These are phyloP conservation scores for Gynochthodes officinalis DNA, from an alignment of 257 asterid species.

Conservation along the genomic window DNA sequence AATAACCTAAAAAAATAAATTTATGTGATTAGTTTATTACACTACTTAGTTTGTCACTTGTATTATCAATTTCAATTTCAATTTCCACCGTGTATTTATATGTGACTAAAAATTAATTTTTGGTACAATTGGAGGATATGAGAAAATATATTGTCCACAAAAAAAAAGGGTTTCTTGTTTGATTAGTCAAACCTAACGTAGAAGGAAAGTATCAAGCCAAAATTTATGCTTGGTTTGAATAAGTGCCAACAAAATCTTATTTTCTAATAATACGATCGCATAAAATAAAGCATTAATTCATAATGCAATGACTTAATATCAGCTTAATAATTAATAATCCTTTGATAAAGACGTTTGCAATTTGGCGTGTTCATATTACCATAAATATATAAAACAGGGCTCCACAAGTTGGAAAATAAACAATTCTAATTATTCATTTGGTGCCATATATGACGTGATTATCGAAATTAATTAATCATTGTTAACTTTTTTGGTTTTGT, in stretches of 20 bases:
- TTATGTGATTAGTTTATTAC: too few species aligned
- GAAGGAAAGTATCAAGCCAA: not conserved
- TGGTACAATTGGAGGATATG: too few species aligned
- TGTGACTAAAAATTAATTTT: too few species aligned
- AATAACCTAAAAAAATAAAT: too few species aligned
- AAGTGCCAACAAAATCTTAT: not conserved
- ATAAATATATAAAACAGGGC: not conserved
- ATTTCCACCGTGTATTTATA: too few species aligned
- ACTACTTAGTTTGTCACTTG: too few species aligned
- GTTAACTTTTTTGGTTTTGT: not conserved
- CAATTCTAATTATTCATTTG: not conserved
- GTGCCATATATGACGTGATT: not conserved
- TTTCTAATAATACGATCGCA: not conserved
- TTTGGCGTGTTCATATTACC: not conserved
- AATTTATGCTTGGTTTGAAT: not conserved
- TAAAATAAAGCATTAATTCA: not conserved
- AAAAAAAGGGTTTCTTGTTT: too few species aligned
- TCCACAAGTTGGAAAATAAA: not conserved
- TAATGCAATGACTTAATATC: not conserved
- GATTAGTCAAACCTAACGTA: slow-evolving; percentile 1
- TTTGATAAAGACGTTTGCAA: slow-evolving; percentile 4
- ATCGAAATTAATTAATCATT: not conserved
- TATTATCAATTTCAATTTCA: too few species aligned
- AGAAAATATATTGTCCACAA: too few species aligned
- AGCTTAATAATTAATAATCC: not conserved